Evolutionary conservation across 768 basidiomycete species (phyloP), one percentile per base, ranked within the genome.

Genomic region (Galerina sulciceps): DNA sequence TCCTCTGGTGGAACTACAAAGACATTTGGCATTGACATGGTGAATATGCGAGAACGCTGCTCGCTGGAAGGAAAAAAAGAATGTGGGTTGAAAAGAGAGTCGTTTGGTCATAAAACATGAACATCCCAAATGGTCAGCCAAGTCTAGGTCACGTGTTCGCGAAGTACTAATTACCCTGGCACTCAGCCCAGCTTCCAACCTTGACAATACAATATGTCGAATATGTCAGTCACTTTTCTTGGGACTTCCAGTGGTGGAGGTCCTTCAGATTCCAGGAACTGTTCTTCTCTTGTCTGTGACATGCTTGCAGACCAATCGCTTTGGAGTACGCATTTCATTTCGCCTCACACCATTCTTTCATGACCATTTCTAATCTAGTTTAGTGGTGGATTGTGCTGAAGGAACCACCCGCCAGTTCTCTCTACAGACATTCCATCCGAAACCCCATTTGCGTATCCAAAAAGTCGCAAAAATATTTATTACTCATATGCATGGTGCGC

Each of bases 361-460:
- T 36, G n/a, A n/a, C n/a, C n/a, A n/a, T n/a, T n/a, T n/a, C n/a
- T n/a, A 5, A 36, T 18, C 59, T 67, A 50, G 55, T 38, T 58
- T 49, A 59, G 90, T 93, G 88, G 81, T 93, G 18, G 91, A 93
- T 69, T 91, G 91, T 72, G 91, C 89, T 13, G 90, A 93, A 72
- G 92, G 92, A 36, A 92, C 91, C 11, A 73, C 83, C 13, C 79
- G 88, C 23, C 91, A 93, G 67, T 87, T 93, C 61, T 72, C 76
- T 15, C 71, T 75, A 4, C 86, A 89, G 57, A 84, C 86, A 54
- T 64, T 34, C 58, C 65, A 64, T 60, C 61, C 41, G 54, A 71
- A 60, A 47, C 64, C 66, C 40, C 65, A 67, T 48, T 65, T 86
- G 55, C 80, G 76, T 65, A 66, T 79, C 15, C 77, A 69, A 36